Conservation (phyloP, 805 yeast species). For the Ogataea dorogensis region DNA sequence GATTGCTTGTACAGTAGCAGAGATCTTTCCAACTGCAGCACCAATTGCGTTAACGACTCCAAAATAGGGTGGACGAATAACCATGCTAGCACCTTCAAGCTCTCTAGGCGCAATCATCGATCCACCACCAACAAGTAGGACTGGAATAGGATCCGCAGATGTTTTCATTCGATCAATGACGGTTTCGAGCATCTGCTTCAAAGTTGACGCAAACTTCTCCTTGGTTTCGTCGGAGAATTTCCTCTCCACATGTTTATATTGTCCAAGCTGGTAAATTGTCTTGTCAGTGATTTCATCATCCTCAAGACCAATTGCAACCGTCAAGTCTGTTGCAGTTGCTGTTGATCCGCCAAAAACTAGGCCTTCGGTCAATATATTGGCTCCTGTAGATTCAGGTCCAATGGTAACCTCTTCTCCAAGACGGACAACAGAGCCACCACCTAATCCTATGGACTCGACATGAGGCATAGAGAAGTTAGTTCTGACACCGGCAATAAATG, state of each 20-base stretch:
- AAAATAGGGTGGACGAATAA: slow-evolving; percentile 39
- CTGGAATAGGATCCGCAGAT: slow-evolving; percentile 40
- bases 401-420: slow-evolving; percentile 1
- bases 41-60: slow-evolving; percentile 50
- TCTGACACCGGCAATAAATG: slow-evolving; percentile 9
- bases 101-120: slow-evolving; percentile 40
- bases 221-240: slow-evolving; percentile 4
- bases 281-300: not conserved
- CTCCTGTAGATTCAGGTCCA: slow-evolving; percentile 9
- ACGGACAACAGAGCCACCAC: slow-evolving; percentile 8
- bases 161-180: slow-evolving; percentile 46
- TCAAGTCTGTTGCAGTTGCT: slow-evolving; percentile 4
- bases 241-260: slow-evolving; percentile 25
- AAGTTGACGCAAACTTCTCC: slow-evolving; percentile 3
- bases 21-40: slow-evolving; percentile 46
- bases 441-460: slow-evolving; percentile 10
- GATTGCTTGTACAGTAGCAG: slow-evolving; percentile 26
- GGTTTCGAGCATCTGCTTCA: slow-evolving; percentile 33
- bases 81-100: slow-evolving; percentile 40
- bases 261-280: slow-evolving; percentile 27
- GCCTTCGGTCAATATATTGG: slow-evolving; percentile 1
- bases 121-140: slow-evolving; percentile 48
- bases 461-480: slow-evolving; percentile 13
- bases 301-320: slow-evolving; percentile 14
- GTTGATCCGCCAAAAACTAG: slow-evolving; percentile 7